Evolutionary conservation across 495 filamentous ascomycete species (phyloP), one percentile per base, ranked within the genome.

Genomic region (Saxispiralis lemnorum): DNA sequence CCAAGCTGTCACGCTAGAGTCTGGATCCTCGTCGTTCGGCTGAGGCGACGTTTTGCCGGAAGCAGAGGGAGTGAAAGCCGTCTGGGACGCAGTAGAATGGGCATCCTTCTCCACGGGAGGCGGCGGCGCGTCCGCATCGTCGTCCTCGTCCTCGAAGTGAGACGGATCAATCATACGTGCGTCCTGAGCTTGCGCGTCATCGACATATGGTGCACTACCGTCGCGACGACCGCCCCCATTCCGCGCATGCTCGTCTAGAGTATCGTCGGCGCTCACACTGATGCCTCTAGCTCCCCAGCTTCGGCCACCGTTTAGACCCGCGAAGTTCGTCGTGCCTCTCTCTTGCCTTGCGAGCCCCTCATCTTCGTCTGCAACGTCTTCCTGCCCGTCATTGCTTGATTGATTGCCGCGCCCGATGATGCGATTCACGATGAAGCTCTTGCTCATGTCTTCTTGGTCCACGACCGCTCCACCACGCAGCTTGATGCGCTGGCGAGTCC

Each of bases 401-500:
- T 41, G 31, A 47, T 39, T 37, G 7, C 41, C 19, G 7, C 44
- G 39, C 10, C 46, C 66, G 44, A 59, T 65, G 43, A 55, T 59
- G 36, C 62, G 55, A 17, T 62, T 56, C 2, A 84, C 61, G 14
- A 97, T 63, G 71, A 86, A 95, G 43, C 86, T 82, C 37, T 79
- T 75, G 30, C 76, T 66, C 41, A 88, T 69, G 58, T 97, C 89
- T 35, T 95, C 88, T 6, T 76, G 78, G 55, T 97, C 89, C n/a
- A 97, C 83, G 14, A 96, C 70, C 2, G 83, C 86, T 44, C 88
- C 88, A 46, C 78, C 77, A 35, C 89, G 72, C 4, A 97, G 77
- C 72, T 95, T 95, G 53, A 97, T 87, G 30, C 84, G 73, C 63
- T 96, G 92, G 31, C 89, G 70, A 3, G 78, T 78, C 64, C 80